Evolutionary conservation across 2,329 filamentous ascomycete species (phyloP).

Genomic region (Calonectria pseudoreteaudii): DNA sequence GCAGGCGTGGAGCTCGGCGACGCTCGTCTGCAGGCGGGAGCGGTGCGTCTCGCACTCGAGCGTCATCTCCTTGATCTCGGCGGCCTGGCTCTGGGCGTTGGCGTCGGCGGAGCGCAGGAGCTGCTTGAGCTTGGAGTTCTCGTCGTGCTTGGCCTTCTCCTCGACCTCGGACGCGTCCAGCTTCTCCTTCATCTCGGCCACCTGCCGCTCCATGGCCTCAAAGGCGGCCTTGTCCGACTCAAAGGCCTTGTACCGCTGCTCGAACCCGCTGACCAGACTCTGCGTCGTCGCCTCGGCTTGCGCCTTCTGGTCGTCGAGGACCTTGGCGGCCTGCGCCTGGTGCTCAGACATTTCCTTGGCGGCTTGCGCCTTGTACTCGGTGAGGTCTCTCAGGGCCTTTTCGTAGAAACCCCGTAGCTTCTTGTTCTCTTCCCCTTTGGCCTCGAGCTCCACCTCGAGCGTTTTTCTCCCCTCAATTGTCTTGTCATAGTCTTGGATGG

Average conservation of each 20-base stretch:
- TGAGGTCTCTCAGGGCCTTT: conserved; percentile 37
- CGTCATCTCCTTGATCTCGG: conserved; percentile 43
- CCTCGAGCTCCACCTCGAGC: conserved; percentile 39
- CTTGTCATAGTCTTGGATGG: conserved; percentile 42
- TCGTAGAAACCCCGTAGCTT: conserved; percentile 42
- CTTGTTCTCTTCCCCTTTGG: conserved; percentile 38
- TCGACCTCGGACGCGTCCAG: conserved; percentile 56
- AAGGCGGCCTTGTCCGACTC: conserved; percentile 40
- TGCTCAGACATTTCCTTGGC: conserved; percentile 40
- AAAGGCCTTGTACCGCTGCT: conserved; percentile 41
- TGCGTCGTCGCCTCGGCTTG: conserved; percentile 36
- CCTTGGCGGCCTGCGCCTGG: conserved; percentile 39
- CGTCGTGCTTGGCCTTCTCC: conserved; percentile 54
- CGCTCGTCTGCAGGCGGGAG: conserved; percentile 35
- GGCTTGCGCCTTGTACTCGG: conserved; percentile 37
- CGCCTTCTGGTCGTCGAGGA: conserved; percentile 38
- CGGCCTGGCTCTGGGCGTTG: conserved; percentile 30
- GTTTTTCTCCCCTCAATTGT: conserved; percentile 35
- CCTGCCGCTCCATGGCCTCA: conserved; percentile 59
- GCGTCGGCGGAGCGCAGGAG: conserved; percentile 31
- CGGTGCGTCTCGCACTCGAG: conserved; percentile 41
- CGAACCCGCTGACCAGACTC: conserved; percentile 38
- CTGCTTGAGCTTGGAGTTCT: conserved; percentile 54
- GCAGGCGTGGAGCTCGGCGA: conserved; percentile 31
- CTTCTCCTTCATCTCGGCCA: conserved; percentile 54